Evolutionary conservation across 345 rosid genomes (phyloP), one percentile per base, ranked within the genome.

Genomic region (Aquilaria malaccensis): DNA sequence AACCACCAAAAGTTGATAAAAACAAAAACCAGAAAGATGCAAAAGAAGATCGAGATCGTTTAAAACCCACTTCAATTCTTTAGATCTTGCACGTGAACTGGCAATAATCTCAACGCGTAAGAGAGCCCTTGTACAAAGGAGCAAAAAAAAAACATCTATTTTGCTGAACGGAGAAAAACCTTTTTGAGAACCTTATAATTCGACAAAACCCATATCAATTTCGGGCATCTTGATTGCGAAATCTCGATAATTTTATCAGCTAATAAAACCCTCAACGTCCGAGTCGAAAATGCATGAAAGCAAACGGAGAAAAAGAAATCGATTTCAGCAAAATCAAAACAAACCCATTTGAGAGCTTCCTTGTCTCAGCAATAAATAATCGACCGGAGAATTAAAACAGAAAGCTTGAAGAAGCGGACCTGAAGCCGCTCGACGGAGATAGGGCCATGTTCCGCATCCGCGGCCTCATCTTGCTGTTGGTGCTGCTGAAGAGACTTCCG

Each of bases 341-440:
- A 37, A 37, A 37, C 43, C 43, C 43, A 37, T 9, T 37, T 37
- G 43, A 4, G 7, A 9, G 7, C 2, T 37, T 37, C 5, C 7
- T 0, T 2, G 4, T 37, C 43, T 9, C 1, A 3, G 7, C 5
- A 37, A 3, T 37, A 5, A 5, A 37, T 37, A 37, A 37, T 37
- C 43, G 43, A 9, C 43, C 4, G 2, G 1, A 41, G 57, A 60
- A 54, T 64, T 33, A 51, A 60, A 66, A 31, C 33, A 29, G 33
- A 2, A 64, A 59, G 37, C 22, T 29, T 11, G 31, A 43, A 30
- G 30, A 60, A 57, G 59, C 30, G 56, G 58, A 79, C 80, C 80
- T 75, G 83, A 64, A 79, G 80, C 75, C 75, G 80, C 70, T 79
- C 77, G 13, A 79, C 74, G 52, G 80, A 80, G 47, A 75, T 72